Base-by-base conservation (phyloP, 2,329 filamentous ascomycete genomes). In the Fusarium praegraminearum region DNA sequence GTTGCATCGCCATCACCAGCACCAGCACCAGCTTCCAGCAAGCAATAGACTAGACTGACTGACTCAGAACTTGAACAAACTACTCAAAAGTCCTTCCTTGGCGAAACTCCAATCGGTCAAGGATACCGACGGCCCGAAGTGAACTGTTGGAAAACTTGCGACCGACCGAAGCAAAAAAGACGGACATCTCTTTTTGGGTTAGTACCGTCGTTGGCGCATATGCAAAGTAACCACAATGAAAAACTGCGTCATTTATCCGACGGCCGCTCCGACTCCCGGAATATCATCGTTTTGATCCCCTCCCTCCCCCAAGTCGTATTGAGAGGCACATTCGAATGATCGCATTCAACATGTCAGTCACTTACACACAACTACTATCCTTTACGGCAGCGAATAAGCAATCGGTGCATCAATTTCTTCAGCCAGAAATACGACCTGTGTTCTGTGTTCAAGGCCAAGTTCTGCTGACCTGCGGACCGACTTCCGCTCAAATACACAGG, bases 211-310 rank as follows among this genome's bases (percentile, higher is more conserved):
- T n/a, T 50, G 57, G 51, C 13, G 52, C 44, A 41, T 18, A 50
- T 64, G 59, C 13, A 58, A 8, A 7, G 28, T 51, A 36, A 50
- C 61, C 44, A 54, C 24, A 26, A 41, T 55, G 36, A 20, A n/a
- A 26, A 55, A 33, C 47, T 74, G 66, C 72, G 68, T 74, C 72
- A 73, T 65, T 72, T 60, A 44, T 40, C 72, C 72, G 72, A 75
- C 62, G 51, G 57, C 72, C 72, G 72, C 62, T 62, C 72, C 72
- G 72, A 74, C 62, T 72, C 49, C 72, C 72, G 72, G 49, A 47
- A 75, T 74, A 75, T 73, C 70, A 73, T 65, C 69, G 41, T 53
- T 70, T 61, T 41, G 57, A 38, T 35, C 58, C 54, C 41, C 20
- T 22, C 38, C 40, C 40, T 20, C 13, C 13, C 36, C 46, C 41